Evolutionary conservation across 2,329 filamentous ascomycete genomes (phyloP), one percentile per base, ranked within the genome.

Genomic region (Nemania diffusa): DNA sequence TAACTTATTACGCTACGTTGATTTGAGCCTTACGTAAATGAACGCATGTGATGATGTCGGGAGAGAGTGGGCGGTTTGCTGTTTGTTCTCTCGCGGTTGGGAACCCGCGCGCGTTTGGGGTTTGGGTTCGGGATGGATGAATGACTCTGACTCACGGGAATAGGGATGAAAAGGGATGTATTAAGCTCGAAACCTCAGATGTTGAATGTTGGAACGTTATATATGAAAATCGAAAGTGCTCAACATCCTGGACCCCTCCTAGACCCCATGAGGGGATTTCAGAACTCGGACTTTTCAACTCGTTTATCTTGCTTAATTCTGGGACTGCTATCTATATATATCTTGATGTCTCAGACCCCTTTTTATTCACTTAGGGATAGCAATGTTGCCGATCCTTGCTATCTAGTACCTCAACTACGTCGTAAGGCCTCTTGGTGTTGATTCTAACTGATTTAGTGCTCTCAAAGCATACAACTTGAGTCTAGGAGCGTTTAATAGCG

Each of bases 1-100:
- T 64, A 67, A 48, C n/a, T 53, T 64, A 64, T 59, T 52, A 57
- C 11, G 15, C 27, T 57, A 40, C 51, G 56, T 67, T 63, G 50
- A 60, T 56, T 64, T 50, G 42, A 50, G 40, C 60, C 50, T 44
- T 44, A 46, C 46, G 26, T 58, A 50, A 55, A 53, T 32, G 34
- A 7, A 57, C 9, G 42, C 44, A 65, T 57, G 32, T n/a, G n/a
- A n/a, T 59, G 29, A 63, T 37, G 48, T 29, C 37, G 34, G 37
- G 29, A 50, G 62, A 60, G 34, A n/a, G 24, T 51, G 15, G 32
- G 26, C 26, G 51, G 27, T 17, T 20, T 50, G 29, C 15, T 32
- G 13, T 62, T 22, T 37, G 22, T 22, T 37, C 32, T n/a, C n/a
- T n/a, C n/a, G n/a, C n/a, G n/a, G 32, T 11, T 34, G 11, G 22